Evolutionary conservation across 2,329 filamentous ascomycete species (phyloP), one percentile per base, ranked within the genome.

Genomic region (Metarhizium brunneum): DNA sequence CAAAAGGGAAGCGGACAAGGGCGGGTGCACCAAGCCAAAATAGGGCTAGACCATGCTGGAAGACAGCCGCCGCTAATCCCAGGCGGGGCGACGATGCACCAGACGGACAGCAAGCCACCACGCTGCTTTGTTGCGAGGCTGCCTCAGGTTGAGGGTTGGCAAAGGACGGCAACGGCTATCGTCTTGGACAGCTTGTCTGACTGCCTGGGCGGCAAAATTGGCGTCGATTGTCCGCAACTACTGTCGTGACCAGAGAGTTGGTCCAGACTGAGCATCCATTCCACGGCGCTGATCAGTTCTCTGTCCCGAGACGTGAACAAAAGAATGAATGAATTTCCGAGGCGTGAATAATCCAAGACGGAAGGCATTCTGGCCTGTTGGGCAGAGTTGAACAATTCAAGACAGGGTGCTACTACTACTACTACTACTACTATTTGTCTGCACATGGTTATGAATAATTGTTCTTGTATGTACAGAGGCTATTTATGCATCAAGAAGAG

Each of bases 21-120:
- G 54, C 48, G 45, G 52, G 45, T 48, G 52, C 35, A 18, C 40
- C 40, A 55, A 11, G n/a, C 40, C n/a, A 20, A 8, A 50, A 54
- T 6, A 36, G n/a, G 35, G 36, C 52, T 48, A 54, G 29, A 14
- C 16, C 43, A 25, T 47, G 10, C 11, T 47, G 45, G 20, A 25
- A 25, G 20, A 25, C 20, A 25, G 20, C 20, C 20, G 20, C 20
- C 20, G 20, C 20, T 25, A 25, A 25, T 25, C 20, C 20, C 20
- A 25, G 20, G 20, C 20, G 20, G 20, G 20, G 20, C 20, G 2
- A 25, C 20, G 20, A 25, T 25, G 20, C 20, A 25, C 20, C 20
- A 25, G 20, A 25, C 20, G 20, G 20, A 52, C 20, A 30, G 25
- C 5, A 40, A 40, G 38, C 38, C 38, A 40, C 38, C 47, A 49